These are phyloP conservation scores for Triticum turgidum DNA, from an alignment of 176 grass and related monocot genomes.

Conservation along the genomic window DNA sequence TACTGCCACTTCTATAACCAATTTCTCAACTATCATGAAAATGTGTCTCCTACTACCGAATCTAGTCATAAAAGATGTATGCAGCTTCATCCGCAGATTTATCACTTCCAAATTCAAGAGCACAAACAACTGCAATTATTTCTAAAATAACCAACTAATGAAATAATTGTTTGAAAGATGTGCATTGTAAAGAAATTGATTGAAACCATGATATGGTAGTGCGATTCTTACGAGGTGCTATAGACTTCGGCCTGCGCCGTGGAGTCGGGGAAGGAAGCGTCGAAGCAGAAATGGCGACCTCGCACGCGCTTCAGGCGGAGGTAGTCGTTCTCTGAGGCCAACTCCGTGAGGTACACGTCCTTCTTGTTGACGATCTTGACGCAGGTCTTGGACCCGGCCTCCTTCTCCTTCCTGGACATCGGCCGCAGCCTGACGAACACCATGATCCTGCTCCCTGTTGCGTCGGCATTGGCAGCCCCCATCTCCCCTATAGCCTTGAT, in stretches of 20 bases:
- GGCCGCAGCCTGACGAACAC: slow-evolving; percentile 88
- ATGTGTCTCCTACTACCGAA: not conserved
- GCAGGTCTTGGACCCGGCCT: slow-evolving; percentile 63
- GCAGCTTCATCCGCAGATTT: not conserved
- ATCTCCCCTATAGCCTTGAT: slow-evolving; percentile 27
- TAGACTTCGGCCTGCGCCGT: slow-evolving; percentile 82
- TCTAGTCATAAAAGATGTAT: not conserved
- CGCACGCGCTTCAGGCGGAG: slow-evolving; percentile 82
- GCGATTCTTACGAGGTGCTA: slow-evolving; percentile 68
- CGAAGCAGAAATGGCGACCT: slow-evolving; percentile 95
- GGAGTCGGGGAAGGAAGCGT: slow-evolving; percentile 76
- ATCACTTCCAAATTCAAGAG: slow-evolving; percentile 1
- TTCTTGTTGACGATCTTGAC: slow-evolving; percentile 96
- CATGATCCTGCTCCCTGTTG: slow-evolving; percentile 50
- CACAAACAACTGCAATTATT: not conserved
- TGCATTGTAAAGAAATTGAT: not conserved
- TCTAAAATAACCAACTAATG: not conserved
- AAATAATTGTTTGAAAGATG: slow-evolving; percentile 14
- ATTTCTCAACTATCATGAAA: not conserved
- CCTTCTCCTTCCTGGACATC: slow-evolving; percentile 81
- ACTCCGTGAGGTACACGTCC: slow-evolving; percentile 86
- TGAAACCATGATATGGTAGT: not conserved
- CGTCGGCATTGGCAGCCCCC: slow-evolving; percentile 35
- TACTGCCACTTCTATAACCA: not conserved
- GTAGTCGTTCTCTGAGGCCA: slow-evolving; percentile 83